Evolutionary conservation across 371 early-diverging fungal species (phyloP), one percentile per base, ranked within the genome.

Genomic region (Mucor plumbeus): DNA sequence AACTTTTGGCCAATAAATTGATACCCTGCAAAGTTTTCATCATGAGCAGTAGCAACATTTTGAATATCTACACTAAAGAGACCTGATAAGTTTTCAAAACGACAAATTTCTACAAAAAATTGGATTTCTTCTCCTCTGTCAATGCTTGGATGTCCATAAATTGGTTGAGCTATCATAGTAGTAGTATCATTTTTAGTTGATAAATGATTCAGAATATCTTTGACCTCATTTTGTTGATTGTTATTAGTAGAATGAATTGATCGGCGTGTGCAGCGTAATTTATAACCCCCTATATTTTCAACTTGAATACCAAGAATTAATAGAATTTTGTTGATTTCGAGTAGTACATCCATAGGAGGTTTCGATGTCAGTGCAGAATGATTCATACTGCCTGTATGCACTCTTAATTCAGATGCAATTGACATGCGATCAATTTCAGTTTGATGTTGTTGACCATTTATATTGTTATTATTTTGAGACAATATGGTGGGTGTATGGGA

Each of bases 131-230:
- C 91, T 8, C 92, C 91, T 3, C 82, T 76, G 65, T 96, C 97
- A 44, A 94, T 89, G 10, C 86, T 82, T 13, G 91, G 87, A 57
- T 98, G 94, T 50, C 99, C 99, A 71, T 99, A 98, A 59, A 95
- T 91, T 7, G 98, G 94, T 15, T 61, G 59, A 8, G 50, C 44
- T 7, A 58, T 47, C 14, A 41, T 34, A 31, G 41, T 40, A 4
- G 50, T 3, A 0, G 44, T 44, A 8, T 48, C 35, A 9, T 44
- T 41, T 7, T 19, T 57, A 13, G 58, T 58, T 1, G 58, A 44
- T 47, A 64, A 36, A 48, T 58, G 59, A 19, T 44, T 44, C 34
- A 60, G 15, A 5, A 15, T 15, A n/a, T 60, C 47, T 14, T 43
- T 21, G 1, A 35, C 35, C 14, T 55, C 55, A 11, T 34, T 31